Conservation (phyloP, 352 stramenopile species). For the Pythium dissotocum region DNA sequence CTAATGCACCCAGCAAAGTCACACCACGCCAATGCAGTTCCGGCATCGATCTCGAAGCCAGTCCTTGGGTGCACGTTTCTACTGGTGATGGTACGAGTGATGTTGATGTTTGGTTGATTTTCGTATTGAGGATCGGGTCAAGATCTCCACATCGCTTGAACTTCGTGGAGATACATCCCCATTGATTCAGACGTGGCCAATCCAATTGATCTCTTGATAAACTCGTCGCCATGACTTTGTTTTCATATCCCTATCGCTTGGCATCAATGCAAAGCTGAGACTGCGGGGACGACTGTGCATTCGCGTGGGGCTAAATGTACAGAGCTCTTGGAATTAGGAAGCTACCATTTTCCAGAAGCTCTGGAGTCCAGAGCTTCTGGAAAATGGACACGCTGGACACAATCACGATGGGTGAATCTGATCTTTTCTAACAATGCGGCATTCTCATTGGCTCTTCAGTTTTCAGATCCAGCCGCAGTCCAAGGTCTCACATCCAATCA, state of each 20-base stretch:
- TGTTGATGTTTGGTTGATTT: not conserved
- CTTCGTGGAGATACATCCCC: not conserved
- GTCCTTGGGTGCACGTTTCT: not conserved
- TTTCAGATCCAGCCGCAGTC: not conserved
- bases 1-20: not conserved
- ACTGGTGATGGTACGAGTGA: not conserved
- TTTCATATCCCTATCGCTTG: not conserved
- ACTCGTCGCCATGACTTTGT: not conserved
- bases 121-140: not conserved
- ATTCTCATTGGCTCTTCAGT: not conserved
- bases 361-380: not conserved
- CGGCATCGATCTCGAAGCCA: too few relatives aligned
- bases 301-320: too few relatives aligned
- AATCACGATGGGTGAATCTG: not conserved
- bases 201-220: not conserved
- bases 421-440: not conserved
- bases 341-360: not conserved
- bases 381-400: too few relatives aligned
- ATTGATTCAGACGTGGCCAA: not conserved
- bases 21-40: too few relatives aligned
- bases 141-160: not conserved
- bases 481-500: not conserved
- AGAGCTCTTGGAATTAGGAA: not conserved
- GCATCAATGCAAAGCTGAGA: too few relatives aligned
- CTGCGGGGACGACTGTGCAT: too few relatives aligned